These are phyloP conservation scores for Intubia oerlemansii DNA, from an alignment of 2,329 filamentous ascomycete species.

Conservation along the genomic window DNA sequence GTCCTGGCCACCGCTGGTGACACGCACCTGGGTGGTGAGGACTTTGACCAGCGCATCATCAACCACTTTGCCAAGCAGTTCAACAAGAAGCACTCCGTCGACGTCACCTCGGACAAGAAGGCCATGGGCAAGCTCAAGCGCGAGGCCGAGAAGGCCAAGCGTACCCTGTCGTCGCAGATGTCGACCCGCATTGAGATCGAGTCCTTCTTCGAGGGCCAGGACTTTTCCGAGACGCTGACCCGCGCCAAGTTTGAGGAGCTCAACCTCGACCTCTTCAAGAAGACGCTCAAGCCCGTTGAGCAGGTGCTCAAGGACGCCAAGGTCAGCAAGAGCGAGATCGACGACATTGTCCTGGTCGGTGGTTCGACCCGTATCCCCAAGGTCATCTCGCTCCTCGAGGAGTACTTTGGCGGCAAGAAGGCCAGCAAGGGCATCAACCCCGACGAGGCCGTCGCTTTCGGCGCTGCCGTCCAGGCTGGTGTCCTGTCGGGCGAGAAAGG, in stretches of 20 bases:
- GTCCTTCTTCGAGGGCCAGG: constrained; percentile 86
- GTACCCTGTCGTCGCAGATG: constrained; percentile 86
- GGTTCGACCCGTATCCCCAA: constrained; percentile 98
- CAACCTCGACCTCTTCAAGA: constrained; percentile 98
- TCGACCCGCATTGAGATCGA: constrained; percentile 91
- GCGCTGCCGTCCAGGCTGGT: constrained; percentile 93
- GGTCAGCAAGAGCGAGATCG: constrained; percentile 83
- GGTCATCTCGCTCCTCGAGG: constrained; percentile 84
- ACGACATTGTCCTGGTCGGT: constrained; percentile 95
- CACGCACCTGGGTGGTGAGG: constrained; percentile 92
- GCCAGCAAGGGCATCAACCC: constrained; percentile 99
- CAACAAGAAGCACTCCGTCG: constrained; percentile 94
- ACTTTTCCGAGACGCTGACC: constrained; percentile 96
- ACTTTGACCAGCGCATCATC: constrained; percentile 96
- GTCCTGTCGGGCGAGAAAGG: constrained; percentile 76
- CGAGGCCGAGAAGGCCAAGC: constrained; percentile 98
- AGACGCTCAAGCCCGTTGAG: constrained; percentile 95
- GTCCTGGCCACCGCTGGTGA: constrained; percentile 90
- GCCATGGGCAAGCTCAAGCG: constrained; percentile 99
- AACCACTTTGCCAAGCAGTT: constrained; percentile 72
- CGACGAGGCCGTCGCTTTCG: constrained; percentile 95
- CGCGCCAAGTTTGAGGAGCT: constrained; percentile 99
- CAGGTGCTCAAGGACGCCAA: constrained; percentile 97
- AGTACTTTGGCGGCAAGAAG: constrained; percentile 91
- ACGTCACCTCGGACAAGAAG: constrained; percentile 88